A percentile compares a stretch with the other conserved stretches of the same genome.
Conservation (phyloP, 2,329 filamentous ascomycete genomes). For the Fusarium pseudocircinatum region DNA sequence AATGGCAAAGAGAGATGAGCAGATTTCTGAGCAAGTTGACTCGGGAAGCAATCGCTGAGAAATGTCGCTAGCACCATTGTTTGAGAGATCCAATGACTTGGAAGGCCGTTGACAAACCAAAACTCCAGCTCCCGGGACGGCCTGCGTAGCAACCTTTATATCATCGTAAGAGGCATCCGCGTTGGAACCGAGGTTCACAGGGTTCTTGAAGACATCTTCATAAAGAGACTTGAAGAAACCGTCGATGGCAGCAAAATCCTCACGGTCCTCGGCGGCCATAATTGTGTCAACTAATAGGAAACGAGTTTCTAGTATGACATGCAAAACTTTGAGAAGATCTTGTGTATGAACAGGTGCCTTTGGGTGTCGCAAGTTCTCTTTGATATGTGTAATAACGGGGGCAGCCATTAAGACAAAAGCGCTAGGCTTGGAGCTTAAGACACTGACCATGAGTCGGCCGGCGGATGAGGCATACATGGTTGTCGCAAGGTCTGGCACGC, state of each 20-base stretch:
- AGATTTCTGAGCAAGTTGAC: slow-evolving; percentile 51
- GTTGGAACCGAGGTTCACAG: slow-evolving; percentile 47
- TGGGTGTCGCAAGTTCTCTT: slow-evolving; percentile 60
- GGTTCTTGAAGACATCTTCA: slow-evolving; percentile 54
- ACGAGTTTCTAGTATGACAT: slow-evolving; percentile 60
- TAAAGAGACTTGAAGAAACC: slow-evolving; percentile 54
- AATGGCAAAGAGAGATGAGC: slow-evolving; percentile 48
- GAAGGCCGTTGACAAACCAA: slow-evolving; percentile 54
- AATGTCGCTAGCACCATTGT: background rate
- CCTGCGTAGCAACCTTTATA: slow-evolving; percentile 54
- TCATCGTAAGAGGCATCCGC: slow-evolving; percentile 49
- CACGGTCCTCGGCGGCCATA: slow-evolving; percentile 49
- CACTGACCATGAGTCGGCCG: slow-evolving; percentile 62
- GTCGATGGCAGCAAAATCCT: slow-evolving; percentile 50
- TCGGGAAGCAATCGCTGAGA: slow-evolving; percentile 48
- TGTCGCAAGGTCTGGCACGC: slow-evolving; percentile 62
- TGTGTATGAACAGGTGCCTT: slow-evolving; percentile 61
- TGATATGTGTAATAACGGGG: slow-evolving; percentile 59
- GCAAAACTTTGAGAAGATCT: slow-evolving; percentile 62
- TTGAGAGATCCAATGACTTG: slow-evolving; percentile 11
- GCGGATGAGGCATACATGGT: slow-evolving; percentile 62
- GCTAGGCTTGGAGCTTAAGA: slow-evolving; percentile 58
- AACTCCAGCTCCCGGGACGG: slow-evolving; percentile 57
- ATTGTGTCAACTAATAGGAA: slow-evolving; percentile 50
- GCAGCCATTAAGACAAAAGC: slow-evolving; percentile 61